Base-by-base conservation (phyloP, 768 basidiomycete genomes). In the Boletus patriciae region DNA sequence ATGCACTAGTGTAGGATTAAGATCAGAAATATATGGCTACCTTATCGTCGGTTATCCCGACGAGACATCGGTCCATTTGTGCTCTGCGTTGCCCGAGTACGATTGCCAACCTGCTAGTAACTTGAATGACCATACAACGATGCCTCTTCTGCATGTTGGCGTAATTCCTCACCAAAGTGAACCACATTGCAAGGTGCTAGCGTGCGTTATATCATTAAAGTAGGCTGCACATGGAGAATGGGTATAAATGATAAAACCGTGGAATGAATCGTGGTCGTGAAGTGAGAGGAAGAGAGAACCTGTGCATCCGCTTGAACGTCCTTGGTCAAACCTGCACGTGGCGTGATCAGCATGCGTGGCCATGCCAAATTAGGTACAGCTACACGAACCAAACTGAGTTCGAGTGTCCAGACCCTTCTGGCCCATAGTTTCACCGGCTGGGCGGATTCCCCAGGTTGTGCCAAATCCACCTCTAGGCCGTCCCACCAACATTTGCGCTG, bases 401-500 rank as follows among this genome's bases (percentile, higher is more conserved):
- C 97, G 55, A 99, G 79, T 11, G 97, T 99, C 97, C 97, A 99
- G 16, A 99, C 97, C 55, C 97, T 79, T 55, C 97, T 83, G 19
- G 96, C 94, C 96, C 97, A 98, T 45, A 99, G 80, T 74, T 98
- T 98, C 63, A 95, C 83, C 11, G 73, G 76, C 64, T 81, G 77
- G 10, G 80, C 67, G 49, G 83, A 74, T 37, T 79, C 80, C 5
- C 77, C 84, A 1, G 77, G 70, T 5, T 80, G 78, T 9, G 88
- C 84, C 42, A 98, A 69, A 52, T 97, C 91, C 19, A 96, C 85
- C 62, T 96, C 94, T 38, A 94, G 79, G 12, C 96, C 96, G 65
- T 99, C 97, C 97, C 97, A 99, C 97, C 97, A 99, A 75, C 96
- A 98, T 77, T 99, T 98, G 41, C 97, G 81, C 95, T 98, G 62